Percentiles rank a stretch among this genome's conserved stretches.
Evolutionary conservation across 345 rosid genomes (phyloP).

Genomic region (Pelargonium nanum): DNA sequence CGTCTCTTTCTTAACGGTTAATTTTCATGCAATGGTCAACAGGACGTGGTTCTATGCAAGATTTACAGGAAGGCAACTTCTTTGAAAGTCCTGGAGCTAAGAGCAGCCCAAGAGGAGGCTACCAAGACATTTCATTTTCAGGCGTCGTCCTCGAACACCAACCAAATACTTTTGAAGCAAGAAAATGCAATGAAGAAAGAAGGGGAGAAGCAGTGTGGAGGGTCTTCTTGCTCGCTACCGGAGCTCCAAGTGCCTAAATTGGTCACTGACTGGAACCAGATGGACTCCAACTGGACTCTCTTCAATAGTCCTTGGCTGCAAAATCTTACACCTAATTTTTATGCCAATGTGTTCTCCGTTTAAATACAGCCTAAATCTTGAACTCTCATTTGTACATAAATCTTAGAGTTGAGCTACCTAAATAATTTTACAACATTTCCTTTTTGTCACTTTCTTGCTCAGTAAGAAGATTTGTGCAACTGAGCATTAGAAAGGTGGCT

Average conservation of each 20-base stretch:
- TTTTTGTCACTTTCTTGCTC: no score
- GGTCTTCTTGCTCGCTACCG: slow-evolving; percentile 28
- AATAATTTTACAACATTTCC: no score
- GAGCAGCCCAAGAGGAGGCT: slow-evolving; percentile 61
- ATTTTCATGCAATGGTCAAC: slow-evolving; percentile 2
- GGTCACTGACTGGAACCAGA: slow-evolving; percentile 51
- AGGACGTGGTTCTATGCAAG: slow-evolving; percentile 92
- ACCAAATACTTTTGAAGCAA: slow-evolving; percentile 26
- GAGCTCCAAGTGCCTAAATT: slow-evolving; percentile 66
- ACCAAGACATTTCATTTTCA: slow-evolving; percentile 28
- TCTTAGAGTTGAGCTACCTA: no score
- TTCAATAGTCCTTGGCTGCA: slow-evolving; percentile 79
- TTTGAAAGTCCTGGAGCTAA: slow-evolving; percentile 70
- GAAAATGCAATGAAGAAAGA: slow-evolving; percentile 20
- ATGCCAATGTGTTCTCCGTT: slow-evolving; percentile 11
- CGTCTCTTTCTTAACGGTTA: no score
- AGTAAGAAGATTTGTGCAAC: no score
- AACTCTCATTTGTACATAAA: no score
- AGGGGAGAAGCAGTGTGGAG: slow-evolving; percentile 4
- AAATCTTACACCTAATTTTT: slow-evolving; percentile 40
- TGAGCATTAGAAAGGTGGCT: no score
- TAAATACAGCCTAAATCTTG: no score
- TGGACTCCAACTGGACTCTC: slow-evolving; percentile 42
- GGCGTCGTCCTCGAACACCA: slow-evolving; percentile 6
- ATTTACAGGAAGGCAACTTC: slow-evolving; percentile 89